These are phyloP conservation scores for Monosporozyma servazzii DNA, from an alignment of 805 yeast species.

Conservation along the genomic window DNA sequence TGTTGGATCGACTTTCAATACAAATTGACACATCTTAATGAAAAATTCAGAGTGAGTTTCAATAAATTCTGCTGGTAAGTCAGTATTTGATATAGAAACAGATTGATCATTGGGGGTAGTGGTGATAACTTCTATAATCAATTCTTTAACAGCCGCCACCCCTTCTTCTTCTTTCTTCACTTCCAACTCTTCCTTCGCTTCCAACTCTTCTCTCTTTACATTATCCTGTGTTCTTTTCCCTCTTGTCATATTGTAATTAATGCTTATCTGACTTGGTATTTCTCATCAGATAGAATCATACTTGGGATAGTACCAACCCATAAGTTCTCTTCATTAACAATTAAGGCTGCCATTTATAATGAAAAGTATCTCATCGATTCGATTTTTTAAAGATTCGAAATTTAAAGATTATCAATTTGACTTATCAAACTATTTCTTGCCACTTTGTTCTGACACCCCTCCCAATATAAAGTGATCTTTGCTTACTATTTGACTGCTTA, in stretches of 20 bases:
- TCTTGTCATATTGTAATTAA: not conserved
- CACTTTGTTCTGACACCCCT: not conserved
- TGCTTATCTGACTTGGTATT: not conserved
- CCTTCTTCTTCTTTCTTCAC: not conserved
- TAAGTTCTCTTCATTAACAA: not conserved
- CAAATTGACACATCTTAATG: slow-evolving; percentile 27
- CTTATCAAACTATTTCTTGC: not conserved
- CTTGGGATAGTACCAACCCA: not conserved
- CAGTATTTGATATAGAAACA: not conserved
- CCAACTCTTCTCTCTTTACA: not conserved
- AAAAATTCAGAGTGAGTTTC: slow-evolving; percentile 28
- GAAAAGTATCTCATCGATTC: not conserved
- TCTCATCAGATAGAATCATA: too few relatives aligned
- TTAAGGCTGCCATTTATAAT: not conserved
- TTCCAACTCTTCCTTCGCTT: not conserved
- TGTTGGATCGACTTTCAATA: slow-evolving; percentile 33
- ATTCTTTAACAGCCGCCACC: not conserved
- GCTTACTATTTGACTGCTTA: too few relatives aligned
- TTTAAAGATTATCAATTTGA: not conserved
- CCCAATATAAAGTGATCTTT: not conserved
- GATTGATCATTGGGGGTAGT: not conserved
- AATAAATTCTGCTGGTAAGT: slow-evolving; percentile 20
- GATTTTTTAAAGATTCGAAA: not conserved
- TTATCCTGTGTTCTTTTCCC: not conserved
- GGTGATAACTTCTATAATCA: not conserved